Conservation (phyloP, 176 grass and related monocot species). For the Carex kokanica region DNA sequence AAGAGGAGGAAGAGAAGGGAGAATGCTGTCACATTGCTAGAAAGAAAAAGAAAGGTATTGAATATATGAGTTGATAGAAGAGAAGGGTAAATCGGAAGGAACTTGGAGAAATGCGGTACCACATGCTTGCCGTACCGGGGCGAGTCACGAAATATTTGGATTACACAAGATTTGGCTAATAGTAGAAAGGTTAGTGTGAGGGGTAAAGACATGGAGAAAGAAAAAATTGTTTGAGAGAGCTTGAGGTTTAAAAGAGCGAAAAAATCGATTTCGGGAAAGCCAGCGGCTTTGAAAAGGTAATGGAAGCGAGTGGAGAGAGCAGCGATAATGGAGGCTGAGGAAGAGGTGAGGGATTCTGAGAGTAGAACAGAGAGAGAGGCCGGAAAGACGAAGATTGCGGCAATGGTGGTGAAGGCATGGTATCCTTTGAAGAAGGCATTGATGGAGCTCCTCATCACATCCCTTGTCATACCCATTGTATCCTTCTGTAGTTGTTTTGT, state of each 20-base stretch:
- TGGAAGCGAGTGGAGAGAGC: conserved; percentile 43
- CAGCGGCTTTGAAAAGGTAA: conserved; percentile 60
- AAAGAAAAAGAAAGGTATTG: conserved; percentile 51
- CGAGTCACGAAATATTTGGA: conserved; percentile 39
- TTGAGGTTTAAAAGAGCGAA: conserved; percentile 69
- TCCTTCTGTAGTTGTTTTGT: conserved; percentile 9
- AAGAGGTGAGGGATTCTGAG: conserved; percentile 29
- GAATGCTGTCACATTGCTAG: conserved; percentile 71
- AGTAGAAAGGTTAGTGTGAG: conserved; percentile 62
- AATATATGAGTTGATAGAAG: conserved; percentile 55
- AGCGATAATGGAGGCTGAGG: conserved; percentile 17
- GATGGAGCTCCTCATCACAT: conserved; percentile 44
- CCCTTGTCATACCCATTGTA: conserved; percentile 43
- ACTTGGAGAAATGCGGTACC: conserved; percentile 29
- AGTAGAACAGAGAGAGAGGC: conserved; percentile 52
- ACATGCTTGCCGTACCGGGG: background rate
- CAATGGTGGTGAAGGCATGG: conserved; percentile 63
- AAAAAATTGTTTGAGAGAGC: conserved; percentile 71
- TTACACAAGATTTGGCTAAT: conserved; percentile 65
- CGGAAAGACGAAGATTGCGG: conserved; percentile 58
- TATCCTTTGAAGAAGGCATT: conserved; percentile 61
- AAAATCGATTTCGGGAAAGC: conserved; percentile 62
- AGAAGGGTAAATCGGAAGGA: conserved; percentile 43
- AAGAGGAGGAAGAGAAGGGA: conserved; percentile 78
- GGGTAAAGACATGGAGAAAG: conserved; percentile 55